Base-by-base conservation (phyloP, 805 yeast genomes). In the Metschnikowia santaceciliae region DNA sequence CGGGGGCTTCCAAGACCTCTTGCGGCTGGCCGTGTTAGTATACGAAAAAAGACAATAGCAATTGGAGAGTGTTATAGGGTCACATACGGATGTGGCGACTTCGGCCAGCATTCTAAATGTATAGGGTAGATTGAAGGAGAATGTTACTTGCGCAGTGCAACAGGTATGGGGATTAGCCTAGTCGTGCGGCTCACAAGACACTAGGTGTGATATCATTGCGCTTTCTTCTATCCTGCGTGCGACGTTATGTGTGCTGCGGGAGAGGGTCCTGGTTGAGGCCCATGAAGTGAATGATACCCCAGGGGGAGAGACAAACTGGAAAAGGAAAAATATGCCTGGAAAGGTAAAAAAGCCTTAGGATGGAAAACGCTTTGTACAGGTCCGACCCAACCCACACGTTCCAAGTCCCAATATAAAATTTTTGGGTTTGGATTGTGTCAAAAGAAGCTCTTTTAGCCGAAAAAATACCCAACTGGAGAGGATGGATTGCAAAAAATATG, bases 1-100 rank as follows among this genome's bases (percentile, higher is more conserved):
- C 65, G 3, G 74, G 72, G 8, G 72, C 68, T 45, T 61, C 62
- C 46, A 69, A 54, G n/a, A 69, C 52, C 54, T 69, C 73, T 42
- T 63, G 56, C 19, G 74, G 72, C 73, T 69, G 40, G 32, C 32
- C 22, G 10, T 15, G 61, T 63, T 60, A 62, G 64, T 55, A 50
- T 39, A 26, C 11, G 11, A 22, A 26, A 8, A 26, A 8, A 26
- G 1, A 26, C 2, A 26, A 8, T 26, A 8, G 30, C 10, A 26
- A 26, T 26, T 26, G 30, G 11, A 26, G 11, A 26, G 30, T 26
- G 4, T 8, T 8, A 26, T 26, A 26, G 39, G 23, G 13, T 6
- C 11, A 57, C 61, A 45, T 57, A 57, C 61, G 11, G 54, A 49
- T n/a, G 57, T 44, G n/a, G 60, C 56, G 43, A 43, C 54, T 48